Conservation (phyloP, 1,139 yeast genomes). For the Groenewaldozyma auringiensis region DNA sequence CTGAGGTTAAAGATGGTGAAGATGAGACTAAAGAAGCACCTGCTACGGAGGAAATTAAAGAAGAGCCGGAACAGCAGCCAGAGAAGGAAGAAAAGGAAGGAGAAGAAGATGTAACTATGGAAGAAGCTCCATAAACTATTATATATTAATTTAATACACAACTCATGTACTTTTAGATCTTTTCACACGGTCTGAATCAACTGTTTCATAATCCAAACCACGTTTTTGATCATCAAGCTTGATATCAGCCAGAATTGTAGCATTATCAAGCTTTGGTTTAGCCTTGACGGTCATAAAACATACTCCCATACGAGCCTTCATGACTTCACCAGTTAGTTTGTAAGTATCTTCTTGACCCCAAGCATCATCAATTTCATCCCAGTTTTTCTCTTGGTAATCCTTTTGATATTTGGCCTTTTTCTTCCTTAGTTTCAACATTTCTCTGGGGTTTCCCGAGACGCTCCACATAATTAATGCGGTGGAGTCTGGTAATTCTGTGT, state of each 20-base stretch:
- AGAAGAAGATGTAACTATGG: constrained; percentile 19
- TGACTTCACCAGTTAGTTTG: constrained; percentile 37
- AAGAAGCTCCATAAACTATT: constrained; percentile 14
- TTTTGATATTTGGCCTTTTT: constrained; percentile 36
- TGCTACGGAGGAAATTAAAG: not conserved
- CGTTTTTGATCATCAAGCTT: not conserved
- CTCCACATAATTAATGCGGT: constrained; percentile 56
- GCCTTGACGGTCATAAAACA: constrained; percentile 43
- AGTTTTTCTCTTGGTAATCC: constrained; percentile 38
- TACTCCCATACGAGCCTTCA: constrained; percentile 32
- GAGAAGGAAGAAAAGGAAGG: constrained; percentile 4
- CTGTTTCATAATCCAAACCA: not conserved
- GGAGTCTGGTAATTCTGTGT: constrained; percentile 47
- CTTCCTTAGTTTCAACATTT: constrained; percentile 43
- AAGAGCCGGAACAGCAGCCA: not conserved
- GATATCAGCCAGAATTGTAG: not conserved
- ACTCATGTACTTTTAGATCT: not conserved
- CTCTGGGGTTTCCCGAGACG: constrained; percentile 55
- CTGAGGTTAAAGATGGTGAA: no score
- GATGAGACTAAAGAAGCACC: not conserved
- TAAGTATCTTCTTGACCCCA: constrained; percentile 49
- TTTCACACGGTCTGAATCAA: not conserved
- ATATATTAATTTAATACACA: constrained; percentile 5
- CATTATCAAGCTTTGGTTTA: constrained; percentile 10
- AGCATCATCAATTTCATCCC: constrained; percentile 38